A percentile compares a stretch with the other conserved stretches of the same genome.
These are phyloP conservation scores for Quercus robur DNA, from an alignment of 306 rosid species.

Conservation along the genomic window DNA sequence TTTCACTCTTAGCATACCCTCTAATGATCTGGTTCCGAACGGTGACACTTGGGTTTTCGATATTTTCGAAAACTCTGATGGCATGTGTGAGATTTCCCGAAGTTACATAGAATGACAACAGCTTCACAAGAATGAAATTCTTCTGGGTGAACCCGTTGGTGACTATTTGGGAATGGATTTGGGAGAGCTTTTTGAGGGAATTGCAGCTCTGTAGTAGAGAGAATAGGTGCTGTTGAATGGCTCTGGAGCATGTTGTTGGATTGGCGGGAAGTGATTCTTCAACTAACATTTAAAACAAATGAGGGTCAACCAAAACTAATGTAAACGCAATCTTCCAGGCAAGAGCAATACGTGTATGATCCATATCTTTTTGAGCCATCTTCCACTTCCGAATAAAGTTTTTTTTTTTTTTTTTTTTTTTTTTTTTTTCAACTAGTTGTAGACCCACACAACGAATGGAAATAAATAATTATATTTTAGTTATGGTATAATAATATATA, in stretches of 20 bases:
- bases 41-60: conserved; percentile 44
- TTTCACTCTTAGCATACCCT: conserved; percentile 35
- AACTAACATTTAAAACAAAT: conserved; percentile 19
- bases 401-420: no score
- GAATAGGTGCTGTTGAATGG: conserved; percentile 39
- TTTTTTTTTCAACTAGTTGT: no score
- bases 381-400: no score
- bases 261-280: conserved; percentile 32
- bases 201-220: conserved; percentile 40
- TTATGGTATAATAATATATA: no score
- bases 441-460: fast-evolving
- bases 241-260: conserved; percentile 19
- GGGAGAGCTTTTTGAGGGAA: conserved; percentile 23
- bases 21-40: conserved; percentile 66
- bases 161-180: conserved; percentile 59
- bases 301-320: not conserved
- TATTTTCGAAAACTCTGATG: conserved; percentile 20
- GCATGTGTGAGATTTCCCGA: conserved; percentile 37
- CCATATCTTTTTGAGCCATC: no score
- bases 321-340: not conserved
- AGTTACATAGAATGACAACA: conserved; percentile 42
- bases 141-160: conserved; percentile 48
- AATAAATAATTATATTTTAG: no score
- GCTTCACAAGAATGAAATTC: conserved; percentile 45
- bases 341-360: no score